Percentiles rank a stretch among this genome's conserved stretches.
Evolutionary conservation across 257 asterid species (phyloP).

Genomic region (Apocynum venetum): DNA sequence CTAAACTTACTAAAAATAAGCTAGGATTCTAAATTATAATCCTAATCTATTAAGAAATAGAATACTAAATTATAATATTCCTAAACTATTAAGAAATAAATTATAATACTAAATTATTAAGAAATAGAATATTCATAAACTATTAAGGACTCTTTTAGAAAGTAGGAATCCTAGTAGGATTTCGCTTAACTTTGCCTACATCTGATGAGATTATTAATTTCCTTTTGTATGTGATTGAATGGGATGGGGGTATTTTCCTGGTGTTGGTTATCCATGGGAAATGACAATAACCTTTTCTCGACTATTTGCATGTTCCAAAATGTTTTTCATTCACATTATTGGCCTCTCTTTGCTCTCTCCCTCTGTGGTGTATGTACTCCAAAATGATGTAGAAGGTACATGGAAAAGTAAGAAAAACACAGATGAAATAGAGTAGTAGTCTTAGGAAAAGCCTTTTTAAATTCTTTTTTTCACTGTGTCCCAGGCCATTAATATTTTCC

Average conservation of each 20-base stretch:
- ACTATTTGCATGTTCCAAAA: background rate
- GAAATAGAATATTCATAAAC: too few relatives aligned
- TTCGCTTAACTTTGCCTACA: too few relatives aligned
- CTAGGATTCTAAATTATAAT: too few relatives aligned
- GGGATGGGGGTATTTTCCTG: background rate
- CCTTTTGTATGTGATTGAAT: background rate
- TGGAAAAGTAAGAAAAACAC: background rate
- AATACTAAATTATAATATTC: too few relatives aligned
- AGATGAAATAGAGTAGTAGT: background rate
- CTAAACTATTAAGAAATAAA: too few relatives aligned
- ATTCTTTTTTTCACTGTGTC: background rate
- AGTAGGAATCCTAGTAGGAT: too few relatives aligned
- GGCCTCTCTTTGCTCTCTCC: background rate
- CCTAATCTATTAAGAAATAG: too few relatives aligned
- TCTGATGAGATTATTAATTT: background rate
- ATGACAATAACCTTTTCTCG: background rate
- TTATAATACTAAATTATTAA: too few relatives aligned
- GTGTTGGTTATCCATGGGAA: background rate
- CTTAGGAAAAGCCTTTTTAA: background rate
- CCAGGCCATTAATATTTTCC: constrained; percentile 9
- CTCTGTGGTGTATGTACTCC: background rate
- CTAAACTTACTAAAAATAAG: too few relatives aligned
- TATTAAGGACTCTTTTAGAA: too few relatives aligned
- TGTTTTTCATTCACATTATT: background rate
- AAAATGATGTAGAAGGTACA: background rate